Evolutionary conservation across 176 grass and related monocot genomes (phyloP).

Genomic region (Bolboschoenus planiculmis): DNA sequence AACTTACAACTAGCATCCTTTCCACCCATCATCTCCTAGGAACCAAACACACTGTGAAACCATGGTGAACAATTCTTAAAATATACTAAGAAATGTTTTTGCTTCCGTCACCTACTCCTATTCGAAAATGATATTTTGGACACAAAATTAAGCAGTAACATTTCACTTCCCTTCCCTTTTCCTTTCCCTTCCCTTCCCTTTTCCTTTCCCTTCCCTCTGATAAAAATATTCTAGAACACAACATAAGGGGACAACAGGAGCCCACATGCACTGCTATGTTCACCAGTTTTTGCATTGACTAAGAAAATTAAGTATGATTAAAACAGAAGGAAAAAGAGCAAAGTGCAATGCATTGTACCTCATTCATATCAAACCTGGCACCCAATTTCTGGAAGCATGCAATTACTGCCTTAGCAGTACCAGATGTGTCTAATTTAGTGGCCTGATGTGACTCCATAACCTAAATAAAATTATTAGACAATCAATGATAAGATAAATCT

Average conservation of each 20-base stretch:
- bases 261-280: background rate
- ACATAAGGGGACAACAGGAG: background rate
- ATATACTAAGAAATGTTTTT: background rate
- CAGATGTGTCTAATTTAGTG: slow-evolving; percentile 77
- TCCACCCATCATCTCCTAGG: background rate
- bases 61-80: background rate
- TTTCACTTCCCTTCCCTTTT: background rate
- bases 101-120: background rate
- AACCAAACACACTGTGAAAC: background rate
- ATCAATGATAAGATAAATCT: slow-evolving; percentile 7
- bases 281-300: background rate
- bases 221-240: background rate
- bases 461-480: slow-evolving; percentile 32
- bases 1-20: background rate
- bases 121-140: background rate
- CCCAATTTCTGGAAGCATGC: slow-evolving; percentile 85
- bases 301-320: background rate
- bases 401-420: slow-evolving; percentile 85
- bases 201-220: background rate
- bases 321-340: background rate
- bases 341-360: slow-evolving; percentile 36
- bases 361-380: slow-evolving; percentile 50
- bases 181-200: background rate
- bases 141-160: background rate
- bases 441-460: slow-evolving; percentile 97